These are phyloP conservation scores for Hygrocybe coccinea DNA, from an alignment of 768 basidiomycete species.

Conservation along the genomic window DNA sequence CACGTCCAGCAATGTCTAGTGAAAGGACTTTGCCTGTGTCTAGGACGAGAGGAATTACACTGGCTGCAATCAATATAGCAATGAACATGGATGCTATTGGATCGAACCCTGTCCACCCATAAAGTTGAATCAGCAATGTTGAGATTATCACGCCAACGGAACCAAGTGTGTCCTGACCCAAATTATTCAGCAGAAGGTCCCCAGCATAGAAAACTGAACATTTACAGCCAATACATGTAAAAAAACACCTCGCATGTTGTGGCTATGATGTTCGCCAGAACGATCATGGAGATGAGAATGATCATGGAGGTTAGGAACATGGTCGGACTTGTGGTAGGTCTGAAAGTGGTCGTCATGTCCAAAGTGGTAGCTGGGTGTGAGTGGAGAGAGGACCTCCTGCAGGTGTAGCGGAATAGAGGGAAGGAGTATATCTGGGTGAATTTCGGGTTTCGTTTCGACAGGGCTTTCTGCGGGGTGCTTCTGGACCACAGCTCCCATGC, in stretches of 20 bases:
- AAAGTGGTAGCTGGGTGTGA: constrained; percentile 59
- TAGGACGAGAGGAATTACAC: constrained; percentile 90
- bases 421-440: constrained; percentile 20
- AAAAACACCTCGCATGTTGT: constrained; percentile 99
- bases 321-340: constrained; percentile 34
- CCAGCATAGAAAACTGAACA: constrained; percentile 4
- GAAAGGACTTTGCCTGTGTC: constrained; percentile 87
- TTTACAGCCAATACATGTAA: constrained; percentile 92
- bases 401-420: constrained; percentile 20
- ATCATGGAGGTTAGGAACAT: constrained; percentile 43
- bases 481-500: too few relatives aligned
- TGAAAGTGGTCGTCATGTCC: constrained; percentile 37
- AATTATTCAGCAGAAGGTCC: constrained; percentile 6
- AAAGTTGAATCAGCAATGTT: constrained; percentile 89
- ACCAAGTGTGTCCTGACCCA: constrained; percentile 79
- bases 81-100: constrained; percentile 97
- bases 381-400: constrained; percentile 41
- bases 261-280: constrained; percentile 63
- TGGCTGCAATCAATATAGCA: constrained; percentile 89
- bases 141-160: constrained; percentile 98
- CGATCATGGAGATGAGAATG: constrained; percentile 50
- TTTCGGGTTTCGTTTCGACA: neutral
- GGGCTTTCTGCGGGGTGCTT: neutral
- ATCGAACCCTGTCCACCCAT: constrained; percentile 99
- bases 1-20: constrained; percentile 72